Evolutionary conservation across 371 early-diverging fungal species (phyloP), one percentile per base, ranked within the genome.

Genomic region (Parasitella parasitica): DNA sequence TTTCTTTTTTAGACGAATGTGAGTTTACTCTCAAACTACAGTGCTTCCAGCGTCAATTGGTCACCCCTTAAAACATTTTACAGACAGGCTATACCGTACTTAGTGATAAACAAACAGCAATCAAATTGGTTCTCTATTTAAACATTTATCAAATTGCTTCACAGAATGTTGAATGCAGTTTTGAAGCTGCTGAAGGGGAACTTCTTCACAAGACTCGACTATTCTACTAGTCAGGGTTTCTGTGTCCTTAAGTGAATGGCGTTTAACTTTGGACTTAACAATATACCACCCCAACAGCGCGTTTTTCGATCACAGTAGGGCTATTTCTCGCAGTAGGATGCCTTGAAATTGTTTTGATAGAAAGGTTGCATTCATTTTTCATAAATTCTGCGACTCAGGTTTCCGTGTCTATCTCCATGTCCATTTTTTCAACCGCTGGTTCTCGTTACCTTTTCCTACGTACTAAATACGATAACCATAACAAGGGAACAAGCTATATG

Each of bases 401-500:
- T 28, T 55, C 36, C 36, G 46, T 43, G 13, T 50, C 28, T 12
- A 50, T 51, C 6, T 51, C 16, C 32, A n/a, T 51, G 32, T 51
- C n/a, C 16, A 32, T 51, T 50, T 50, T 50, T 50, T 50, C 55
- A 55, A 55, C 39, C 56, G 43, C 56, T 56, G 39, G 55, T 56
- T 56, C 41, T 56, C 41, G 41, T 41, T 56, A 41, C 56, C 56
- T 56, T 56, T 56, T 56, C 56, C 56, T 56, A 56, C 41, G 55
- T 54, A 54, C 16, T 61, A 55, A 52, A 53, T 54, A 64, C 53
- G 64, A 58, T 54, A 57, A 64, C 53, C 58, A 64, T 64, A 53
- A 64, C 64, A 34, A 64, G 54, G 37, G 54, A 64, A 57, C 58
- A 64, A 64, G 53, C 58, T 57, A 57, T 64, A 57, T 64, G 54